Base-by-base conservation (phyloP, 2,329 filamentous ascomycete genomes). In the Verticillium longisporum region DNA sequence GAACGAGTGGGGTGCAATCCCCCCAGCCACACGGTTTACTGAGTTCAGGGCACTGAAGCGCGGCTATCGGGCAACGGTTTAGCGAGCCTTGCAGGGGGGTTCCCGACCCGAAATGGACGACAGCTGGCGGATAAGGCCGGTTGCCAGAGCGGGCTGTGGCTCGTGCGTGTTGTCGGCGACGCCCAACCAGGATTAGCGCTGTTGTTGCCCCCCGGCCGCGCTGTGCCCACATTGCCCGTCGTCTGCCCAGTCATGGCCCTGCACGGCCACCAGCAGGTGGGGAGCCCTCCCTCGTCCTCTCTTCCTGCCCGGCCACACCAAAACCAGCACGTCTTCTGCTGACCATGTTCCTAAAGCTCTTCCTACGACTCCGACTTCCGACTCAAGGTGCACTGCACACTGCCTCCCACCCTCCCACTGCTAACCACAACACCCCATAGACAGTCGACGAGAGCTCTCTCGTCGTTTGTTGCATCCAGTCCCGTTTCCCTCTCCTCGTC, bases 81-180 rank as follows among this genome's bases (percentile, higher is more conserved):
- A 21, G 41, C n/a, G 21, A 13, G 18, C n/a, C n/a, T 45, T 14
- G 26, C 26, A 41, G 37, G 4, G 38, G 38, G 9, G 9, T n/a
- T 45, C 26, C 26, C 26, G 26, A 26, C 26, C 26, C 41, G n/a
- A 50, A 50, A 13, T 10, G 41, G 41, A 50, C 41, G 11, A 18
- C 11, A 7, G 41, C 11, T 14, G 41, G 21, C 41, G 41, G 41
- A 50, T 50, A 7, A 50, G 61, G 60, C 65, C 69, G 68, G 75
- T 78, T 77, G 75, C 75, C 73, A 73, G 73, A 72, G 72, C 69
- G 73, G 68, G 68, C 66, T 67, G 50, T 68, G 75, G 74, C 67
- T 73, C 71, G 72, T 77, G 75, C 74, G 66, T 77, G 75, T 77
- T 78, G 77, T 77, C 72, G 62, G 66, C 67, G 68, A 65, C 53